Percentiles rank a stretch among this genome's conserved stretches.
Evolutionary conservation across 1,284 basidiomycete species (phyloP).

Genomic region (Waitea zeae): DNA sequence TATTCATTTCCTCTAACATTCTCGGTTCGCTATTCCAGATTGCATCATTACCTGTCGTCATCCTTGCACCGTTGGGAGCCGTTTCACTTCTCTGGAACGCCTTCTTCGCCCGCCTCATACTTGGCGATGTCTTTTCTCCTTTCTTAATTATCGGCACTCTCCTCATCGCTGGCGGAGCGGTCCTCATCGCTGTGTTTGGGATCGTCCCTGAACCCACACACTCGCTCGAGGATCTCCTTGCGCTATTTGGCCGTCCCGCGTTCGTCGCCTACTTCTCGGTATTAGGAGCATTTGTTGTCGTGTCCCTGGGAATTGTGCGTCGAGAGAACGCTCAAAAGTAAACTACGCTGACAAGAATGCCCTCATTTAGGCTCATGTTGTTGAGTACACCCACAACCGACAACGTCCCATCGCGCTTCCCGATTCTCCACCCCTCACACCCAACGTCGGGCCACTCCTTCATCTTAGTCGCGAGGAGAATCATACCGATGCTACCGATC

Average conservation of each 20-base stretch:
- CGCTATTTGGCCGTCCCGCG: conserved; percentile 59
- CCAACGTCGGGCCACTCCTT: conserved; percentile 8
- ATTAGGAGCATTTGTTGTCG: conserved; percentile 44
- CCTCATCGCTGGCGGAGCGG: conserved; percentile 79
- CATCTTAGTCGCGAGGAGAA: neutral
- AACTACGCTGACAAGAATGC: conserved; percentile 3
- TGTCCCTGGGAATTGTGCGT: conserved; percentile 50
- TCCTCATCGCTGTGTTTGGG: conserved; percentile 84
- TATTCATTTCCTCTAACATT: conserved; percentile 81
- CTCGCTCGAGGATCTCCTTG: conserved; percentile 73
- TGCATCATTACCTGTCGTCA: conserved; percentile 83
- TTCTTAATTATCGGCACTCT: conserved; percentile 78
- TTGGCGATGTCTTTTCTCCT: conserved; percentile 76
- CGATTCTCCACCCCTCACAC: conserved; percentile 15
- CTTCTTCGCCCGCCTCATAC: conserved; percentile 73
- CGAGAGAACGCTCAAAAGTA: neutral
- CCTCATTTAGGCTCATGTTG: conserved; percentile 34
- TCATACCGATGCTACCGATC: conserved; percentile 11
- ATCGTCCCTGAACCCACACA: conserved; percentile 88
- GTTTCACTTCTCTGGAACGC: conserved; percentile 92
- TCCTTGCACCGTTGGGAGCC: conserved; percentile 85
- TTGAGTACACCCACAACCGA: conserved; percentile 27
- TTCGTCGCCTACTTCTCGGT: conserved; percentile 75
- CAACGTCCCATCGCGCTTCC: conserved; percentile 15
- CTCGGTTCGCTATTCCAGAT: conserved; percentile 92